Evolutionary conservation across 208 protist species (phyloP).

Genomic region (Acanthamoeba royreba): DNA sequence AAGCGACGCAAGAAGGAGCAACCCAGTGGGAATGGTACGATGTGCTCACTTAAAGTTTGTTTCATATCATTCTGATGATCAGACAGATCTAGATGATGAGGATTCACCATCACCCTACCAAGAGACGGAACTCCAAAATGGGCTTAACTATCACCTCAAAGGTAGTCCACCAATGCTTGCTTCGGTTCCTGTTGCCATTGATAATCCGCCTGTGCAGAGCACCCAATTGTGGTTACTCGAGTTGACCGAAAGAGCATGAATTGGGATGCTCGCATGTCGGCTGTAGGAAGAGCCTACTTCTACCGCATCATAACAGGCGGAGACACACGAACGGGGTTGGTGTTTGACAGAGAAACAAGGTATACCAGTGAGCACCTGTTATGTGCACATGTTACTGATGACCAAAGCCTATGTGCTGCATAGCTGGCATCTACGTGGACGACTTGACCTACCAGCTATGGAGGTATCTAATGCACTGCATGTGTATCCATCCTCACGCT

Average conservation of each 20-base stretch:
- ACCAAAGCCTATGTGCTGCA: not conserved
- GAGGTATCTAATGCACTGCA: not conserved
- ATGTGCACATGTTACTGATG: not conserved
- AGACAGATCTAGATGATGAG: not conserved
- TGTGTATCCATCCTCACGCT: not conserved
- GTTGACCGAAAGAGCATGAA: not conserved
- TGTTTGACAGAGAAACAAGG: slow-evolving; percentile 16
- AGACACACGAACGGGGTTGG: not conserved
- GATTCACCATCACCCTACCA: not conserved
- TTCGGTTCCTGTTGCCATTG: not conserved
- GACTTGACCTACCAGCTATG: not conserved
- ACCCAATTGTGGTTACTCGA: not conserved
- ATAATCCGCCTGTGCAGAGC: not conserved
- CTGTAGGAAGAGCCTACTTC: not conserved
- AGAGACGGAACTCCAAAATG: not conserved
- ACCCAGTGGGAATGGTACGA: not conserved
- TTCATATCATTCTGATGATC: not conserved
- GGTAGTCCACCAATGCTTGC: not conserved
- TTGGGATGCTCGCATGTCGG: not conserved
- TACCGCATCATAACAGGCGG: not conserved
- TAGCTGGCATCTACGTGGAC: not conserved
- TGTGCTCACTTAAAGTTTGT: not conserved
- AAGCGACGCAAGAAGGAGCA: not conserved
- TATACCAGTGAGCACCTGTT: not conserved
- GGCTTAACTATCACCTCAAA: not conserved